These are phyloP conservation scores for Lepidium didymum DNA, from an alignment of 345 rosid species.

Conservation along the genomic window DNA sequence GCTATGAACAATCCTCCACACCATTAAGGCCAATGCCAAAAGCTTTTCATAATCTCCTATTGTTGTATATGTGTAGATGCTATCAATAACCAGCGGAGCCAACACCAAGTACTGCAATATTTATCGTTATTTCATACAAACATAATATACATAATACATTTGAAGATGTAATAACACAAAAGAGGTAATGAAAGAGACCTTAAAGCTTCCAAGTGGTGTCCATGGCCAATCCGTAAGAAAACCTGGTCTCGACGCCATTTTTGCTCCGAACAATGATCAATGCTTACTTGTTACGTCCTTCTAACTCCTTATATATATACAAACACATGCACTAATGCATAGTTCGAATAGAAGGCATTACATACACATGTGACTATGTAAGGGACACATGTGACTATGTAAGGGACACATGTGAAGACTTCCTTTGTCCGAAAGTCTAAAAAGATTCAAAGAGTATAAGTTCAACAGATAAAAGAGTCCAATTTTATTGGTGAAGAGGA, in stretches of 20 bases:
- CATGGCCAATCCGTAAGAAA: constrained; percentile 42
- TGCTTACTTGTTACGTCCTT: background rate
- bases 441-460: background rate
- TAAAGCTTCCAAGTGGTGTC: constrained; percentile 37
- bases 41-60: constrained; percentile 27
- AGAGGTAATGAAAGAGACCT: constrained; percentile 22
- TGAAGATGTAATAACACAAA: background rate
- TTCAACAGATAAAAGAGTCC: constrained; percentile 1
- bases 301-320: background rate
- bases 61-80: constrained; percentile 25
- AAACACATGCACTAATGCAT: background rate
- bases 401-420: constrained; percentile 11
- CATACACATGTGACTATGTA: background rate
- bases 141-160: background rate
- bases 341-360: background rate
- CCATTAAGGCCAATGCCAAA: constrained; percentile 19
- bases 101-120: constrained; percentile 35
- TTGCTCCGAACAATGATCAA: background rate
- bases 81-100: constrained; percentile 45
- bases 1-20: constrained; percentile 45
- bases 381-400: background rate
- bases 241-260: constrained; percentile 40
- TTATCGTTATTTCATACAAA: background rate
- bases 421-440: constrained; percentile 1
- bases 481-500: constrained; percentile 2